A percentile compares a stretch with the other conserved stretches of the same genome.
Evolutionary conservation across 2,329 filamentous ascomycete species (phyloP).

Genomic region (Epichloe brachyelytri): DNA sequence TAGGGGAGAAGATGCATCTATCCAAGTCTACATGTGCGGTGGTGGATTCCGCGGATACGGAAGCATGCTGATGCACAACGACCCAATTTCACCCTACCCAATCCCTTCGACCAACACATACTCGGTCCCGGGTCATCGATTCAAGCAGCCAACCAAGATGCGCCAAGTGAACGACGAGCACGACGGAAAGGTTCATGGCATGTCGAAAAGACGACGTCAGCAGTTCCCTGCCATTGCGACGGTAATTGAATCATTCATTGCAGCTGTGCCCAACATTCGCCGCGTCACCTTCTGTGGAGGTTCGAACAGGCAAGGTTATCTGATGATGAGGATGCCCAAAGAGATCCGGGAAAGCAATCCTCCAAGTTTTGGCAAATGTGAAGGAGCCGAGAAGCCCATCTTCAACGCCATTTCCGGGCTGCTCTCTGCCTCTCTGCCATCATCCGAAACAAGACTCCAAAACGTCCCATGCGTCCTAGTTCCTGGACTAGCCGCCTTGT

Average conservation of each 20-base stretch:
- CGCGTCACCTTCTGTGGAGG: constrained; percentile 76
- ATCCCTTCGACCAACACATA: constrained; percentile 76
- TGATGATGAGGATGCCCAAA: constrained; percentile 56
- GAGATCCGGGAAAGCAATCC: constrained; percentile 49
- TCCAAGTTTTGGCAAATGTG: constrained; percentile 28
- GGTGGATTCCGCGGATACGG: constrained; percentile 87
- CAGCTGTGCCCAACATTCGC: constrained; percentile 56
- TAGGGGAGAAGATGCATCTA: constrained; percentile 22
- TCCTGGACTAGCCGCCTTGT: constrained; percentile 29
- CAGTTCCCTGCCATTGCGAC: constrained; percentile 79
- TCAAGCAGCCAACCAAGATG: constrained; percentile 42
- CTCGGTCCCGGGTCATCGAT: constrained; percentile 46
- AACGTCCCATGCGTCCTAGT: constrained; percentile 28
- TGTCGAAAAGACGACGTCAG: constrained; percentile 64
- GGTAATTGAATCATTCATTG: constrained; percentile 62
- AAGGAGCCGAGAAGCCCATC: constrained; percentile 14
- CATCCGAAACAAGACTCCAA: constrained; percentile 18
- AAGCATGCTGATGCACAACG: constrained; percentile 72
- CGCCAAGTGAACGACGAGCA: constrained; percentile 34
- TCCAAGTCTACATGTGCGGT: constrained; percentile 74
- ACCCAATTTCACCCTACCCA: constrained; percentile 64
- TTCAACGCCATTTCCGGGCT: constrained; percentile 25
- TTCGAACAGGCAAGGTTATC: constrained; percentile 71
- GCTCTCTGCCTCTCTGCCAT: constrained; percentile 31
- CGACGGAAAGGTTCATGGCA: constrained; percentile 53